Evolutionary conservation across 768 basidiomycete genomes (phyloP), one percentile per base, ranked within the genome.

Genomic region (Lyophyllum decastes): DNA sequence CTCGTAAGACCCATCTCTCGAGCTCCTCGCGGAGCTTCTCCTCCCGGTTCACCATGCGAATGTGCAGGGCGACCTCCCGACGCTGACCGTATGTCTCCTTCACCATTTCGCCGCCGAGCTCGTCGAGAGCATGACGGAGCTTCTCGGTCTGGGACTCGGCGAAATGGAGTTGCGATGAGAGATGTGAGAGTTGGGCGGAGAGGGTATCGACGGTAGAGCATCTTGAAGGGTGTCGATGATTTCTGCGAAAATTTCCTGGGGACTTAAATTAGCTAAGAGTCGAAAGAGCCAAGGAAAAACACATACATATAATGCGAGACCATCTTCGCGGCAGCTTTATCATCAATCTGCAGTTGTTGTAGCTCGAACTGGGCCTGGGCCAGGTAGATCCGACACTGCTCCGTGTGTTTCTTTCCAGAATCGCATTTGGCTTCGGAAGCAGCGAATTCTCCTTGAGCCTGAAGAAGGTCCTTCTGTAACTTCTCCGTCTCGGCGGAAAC

Each of bases 261-360:
- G 12, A 14, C 9, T 47, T 10, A 10, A 48, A 54, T 26, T 50
- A 21, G 45, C 49, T n/a, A 57, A 8, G 22, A 24, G 26, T 30
- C 10, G 40, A 40, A 43, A 33, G 43, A 38, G 9, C 49, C 33
- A 48, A n/a, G 49, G n/a, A 16, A 30, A 17, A 47, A 35, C 16
- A 76, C 86, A 54, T 62, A 92, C 92, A 93, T 94, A 68, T 94
- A 94, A 35, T 89, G 83, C 25, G 90, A 84, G 26, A 94, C 92
- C 83, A 93, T 89, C 64, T 86, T 89, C 12, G 87, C 86, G 2
- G 92, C 91, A 0, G 87, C 82, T n/a, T 77, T 81, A 55, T 93
- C 90, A 49, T 92, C 89, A 17, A 84, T 68, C 61, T 76, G 73
- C 47, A 83, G 74, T 62, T 74, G 77, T 52, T 89, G 81, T 16